Evolutionary conservation across 2,329 filamentous ascomycete species (phyloP).

Genomic region (Periconia sp.): DNA sequence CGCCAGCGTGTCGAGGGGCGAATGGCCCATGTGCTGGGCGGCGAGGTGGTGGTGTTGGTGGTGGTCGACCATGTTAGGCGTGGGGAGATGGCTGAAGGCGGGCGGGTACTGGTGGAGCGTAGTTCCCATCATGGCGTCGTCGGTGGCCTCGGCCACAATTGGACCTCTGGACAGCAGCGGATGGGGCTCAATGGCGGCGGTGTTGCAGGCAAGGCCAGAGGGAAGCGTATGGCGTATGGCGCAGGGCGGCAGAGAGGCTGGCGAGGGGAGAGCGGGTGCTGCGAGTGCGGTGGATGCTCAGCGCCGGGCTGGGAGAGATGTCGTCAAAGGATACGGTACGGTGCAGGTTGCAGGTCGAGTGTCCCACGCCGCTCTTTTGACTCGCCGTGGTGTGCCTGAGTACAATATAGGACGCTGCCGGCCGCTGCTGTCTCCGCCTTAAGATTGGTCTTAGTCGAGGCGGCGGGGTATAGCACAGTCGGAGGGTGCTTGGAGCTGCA

Average conservation of each 20-base stretch:
- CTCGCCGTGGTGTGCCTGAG: conserved; percentile 40
- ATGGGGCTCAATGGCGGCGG: conserved; percentile 22
- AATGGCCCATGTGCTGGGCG: conserved; percentile 48
- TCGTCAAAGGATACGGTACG: conserved; percentile 33
- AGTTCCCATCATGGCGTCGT: conserved; percentile 43
- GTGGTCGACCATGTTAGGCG: conserved; percentile 62
- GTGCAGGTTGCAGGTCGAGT: conserved; percentile 42
- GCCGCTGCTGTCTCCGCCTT: conserved; percentile 37
- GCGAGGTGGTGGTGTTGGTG: conserved; percentile 57
- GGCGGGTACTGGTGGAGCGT: conserved; percentile 46
- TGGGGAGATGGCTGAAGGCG: conserved; percentile 52
- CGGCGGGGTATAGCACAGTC: conserved; percentile 43
- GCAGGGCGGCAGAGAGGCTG: conserved; percentile 12
- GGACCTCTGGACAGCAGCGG: conserved; percentile 25
- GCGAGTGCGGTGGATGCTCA: conserved; percentile 21
- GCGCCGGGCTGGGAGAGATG: conserved; percentile 35
- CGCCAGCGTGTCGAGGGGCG: conserved; percentile 69
- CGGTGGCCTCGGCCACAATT: conserved; percentile 37
- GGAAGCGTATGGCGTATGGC: conserved; percentile 1
- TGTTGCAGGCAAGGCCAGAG: conserved; percentile 7
- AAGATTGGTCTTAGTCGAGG: conserved; percentile 36
- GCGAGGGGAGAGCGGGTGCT: conserved; percentile 10
- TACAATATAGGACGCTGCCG: conserved; percentile 44
- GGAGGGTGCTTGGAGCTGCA: conserved; percentile 37
- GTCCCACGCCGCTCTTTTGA: conserved; percentile 35